Base-by-base conservation (phyloP, 2,329 filamentous ascomycete species). In the Thielaviopsis musarum region DNA sequence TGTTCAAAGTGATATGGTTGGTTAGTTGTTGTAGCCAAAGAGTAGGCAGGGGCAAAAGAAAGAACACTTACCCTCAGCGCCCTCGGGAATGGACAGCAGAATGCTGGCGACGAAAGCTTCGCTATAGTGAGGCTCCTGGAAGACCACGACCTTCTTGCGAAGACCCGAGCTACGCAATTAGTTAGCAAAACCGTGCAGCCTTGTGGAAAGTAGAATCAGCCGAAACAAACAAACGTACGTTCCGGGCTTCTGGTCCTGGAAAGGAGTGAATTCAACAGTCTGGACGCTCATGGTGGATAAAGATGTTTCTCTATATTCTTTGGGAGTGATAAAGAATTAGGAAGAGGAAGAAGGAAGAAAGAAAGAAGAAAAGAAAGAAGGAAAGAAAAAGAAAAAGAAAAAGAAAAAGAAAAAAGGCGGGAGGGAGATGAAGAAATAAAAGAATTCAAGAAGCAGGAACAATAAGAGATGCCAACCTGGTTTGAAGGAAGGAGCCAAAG, bases 91-190 rank as follows among this genome's bases (percentile, higher is more conserved):
- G 57, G 93, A 95, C 63, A 95, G 83, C 66, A 98, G 82, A 70
- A 96, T 95, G 73, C 89, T 91, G 65, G 91, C 80, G 66, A 98
- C 82, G 72, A 98, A 98, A 57, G 91, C 84, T 75, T 98, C 93
- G 73, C 88, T 91, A 80, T 98, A 98, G 76, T 98, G 82, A 62
- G 84, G 79, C 74, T 96, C 79, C 74, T 98, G 89, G 79, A 98
- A 98, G 71, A 95, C 88, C 69, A 88, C 90, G 76, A 97, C 93
- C 83, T 95, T 97, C 77, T 98, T 98, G 65, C 93, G 90, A 73
- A 98, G 89, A 73, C 93, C 93, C 66, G 93, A 98, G 66, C 91
- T 97, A 68, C 61, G 63, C 58, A 61, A 53, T 51, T 24, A 63
- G 59, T 57, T 24, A 30, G 24, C n/a, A 57, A 21, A 12, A 12